A percentile compares a stretch with the other conserved stretches of the same genome.
Evolutionary conservation across 331 rosid genomes (phyloP).

Genomic region (Stylosanthes scabra): DNA sequence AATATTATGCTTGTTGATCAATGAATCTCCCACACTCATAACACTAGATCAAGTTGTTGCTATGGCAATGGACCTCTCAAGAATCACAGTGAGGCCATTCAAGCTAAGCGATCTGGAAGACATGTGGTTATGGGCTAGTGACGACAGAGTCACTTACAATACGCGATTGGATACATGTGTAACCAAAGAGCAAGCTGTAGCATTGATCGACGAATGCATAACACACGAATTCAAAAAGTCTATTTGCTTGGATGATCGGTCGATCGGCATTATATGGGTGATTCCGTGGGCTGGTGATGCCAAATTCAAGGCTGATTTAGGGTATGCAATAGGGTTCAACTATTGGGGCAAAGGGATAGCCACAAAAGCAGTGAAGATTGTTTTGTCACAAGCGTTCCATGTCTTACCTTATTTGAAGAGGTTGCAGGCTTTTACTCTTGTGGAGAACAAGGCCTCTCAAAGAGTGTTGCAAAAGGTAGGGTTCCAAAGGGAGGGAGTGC

Average conservation of each 20-base stretch:
- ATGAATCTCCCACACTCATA: background rate
- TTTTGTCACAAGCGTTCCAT: constrained; percentile 44
- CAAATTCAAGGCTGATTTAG: constrained; percentile 50
- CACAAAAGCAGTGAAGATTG: constrained; percentile 45
- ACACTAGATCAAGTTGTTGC: background rate
- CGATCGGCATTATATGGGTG: constrained; percentile 44
- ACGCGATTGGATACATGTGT: constrained; percentile 39
- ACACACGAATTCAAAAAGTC: constrained; percentile 47
- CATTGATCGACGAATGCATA: constrained; percentile 52
- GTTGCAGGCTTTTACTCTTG: constrained; percentile 38
- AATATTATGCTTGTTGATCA: background rate
- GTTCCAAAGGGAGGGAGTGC: constrained; percentile 45
- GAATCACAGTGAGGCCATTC: constrained; percentile 44
- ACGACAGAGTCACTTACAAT: constrained; percentile 42
- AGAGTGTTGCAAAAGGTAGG: constrained; percentile 59
- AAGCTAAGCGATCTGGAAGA: constrained; percentile 47
- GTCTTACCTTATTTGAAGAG: constrained; percentile 50
- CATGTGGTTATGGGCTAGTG: constrained; percentile 48
- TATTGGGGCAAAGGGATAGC: constrained; percentile 60
- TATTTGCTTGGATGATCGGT: constrained; percentile 48
- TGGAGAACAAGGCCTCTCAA: constrained; percentile 49
- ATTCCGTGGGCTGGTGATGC: constrained; percentile 39
- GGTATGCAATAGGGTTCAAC: constrained; percentile 47
- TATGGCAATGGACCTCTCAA: constrained; percentile 6
- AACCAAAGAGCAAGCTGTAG: constrained; percentile 49